Percentiles rank a stretch among this genome's conserved stretches.
These are phyloP conservation scores for Blastocystis sp. DNA, from an alignment of 352 stramenopile genomes.

Conservation along the genomic window DNA sequence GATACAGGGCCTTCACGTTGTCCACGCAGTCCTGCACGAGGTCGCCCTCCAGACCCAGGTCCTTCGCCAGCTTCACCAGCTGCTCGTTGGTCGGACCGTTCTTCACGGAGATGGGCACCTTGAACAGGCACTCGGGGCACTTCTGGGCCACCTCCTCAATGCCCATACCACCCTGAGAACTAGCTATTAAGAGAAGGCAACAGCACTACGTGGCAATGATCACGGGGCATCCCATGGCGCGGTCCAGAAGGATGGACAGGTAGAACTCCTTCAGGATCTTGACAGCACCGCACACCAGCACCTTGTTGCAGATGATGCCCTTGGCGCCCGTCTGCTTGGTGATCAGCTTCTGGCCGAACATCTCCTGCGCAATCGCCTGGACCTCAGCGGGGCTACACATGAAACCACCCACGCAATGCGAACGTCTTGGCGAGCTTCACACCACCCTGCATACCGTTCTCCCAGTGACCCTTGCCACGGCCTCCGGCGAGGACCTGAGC, in stretches of 20 bases:
- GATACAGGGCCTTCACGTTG: slow-evolving; percentile 82
- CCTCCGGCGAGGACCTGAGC: slow-evolving; percentile 92
- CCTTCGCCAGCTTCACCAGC: slow-evolving; percentile 77
- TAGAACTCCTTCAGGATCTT: slow-evolving; percentile 94
- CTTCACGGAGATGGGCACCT: slow-evolving; percentile 89
- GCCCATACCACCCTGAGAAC: slow-evolving; percentile 82
- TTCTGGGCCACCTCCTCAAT: slow-evolving; percentile 93
- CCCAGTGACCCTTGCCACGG: slow-evolving; percentile 89
- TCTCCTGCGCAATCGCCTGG: slow-evolving; percentile 70
- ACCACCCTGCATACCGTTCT: slow-evolving; percentile 79
- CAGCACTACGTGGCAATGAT: slow-evolving; percentile 84
- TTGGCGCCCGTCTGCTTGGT: slow-evolving; percentile 74
- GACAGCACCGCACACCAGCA: slow-evolving; percentile 84
- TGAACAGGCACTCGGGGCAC: slow-evolving; percentile 86
- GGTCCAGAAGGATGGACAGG: slow-evolving; percentile 96
- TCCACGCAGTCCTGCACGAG: slow-evolving; percentile 70
- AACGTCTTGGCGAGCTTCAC: slow-evolving; percentile 86
- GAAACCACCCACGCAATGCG: slow-evolving; percentile 45
- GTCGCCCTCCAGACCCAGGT: slow-evolving; percentile 75
- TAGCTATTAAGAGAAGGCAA: neutral
- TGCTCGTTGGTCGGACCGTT: slow-evolving; percentile 83
- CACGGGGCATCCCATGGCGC: slow-evolving; percentile 86
- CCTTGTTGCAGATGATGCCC: slow-evolving; percentile 72
- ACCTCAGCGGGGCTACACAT: slow-evolving; percentile 69
- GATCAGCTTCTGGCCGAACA: slow-evolving; percentile 72